Conservation (phyloP, 495 filamentous ascomycete species). For the Neohortaea acidophila region DNA sequence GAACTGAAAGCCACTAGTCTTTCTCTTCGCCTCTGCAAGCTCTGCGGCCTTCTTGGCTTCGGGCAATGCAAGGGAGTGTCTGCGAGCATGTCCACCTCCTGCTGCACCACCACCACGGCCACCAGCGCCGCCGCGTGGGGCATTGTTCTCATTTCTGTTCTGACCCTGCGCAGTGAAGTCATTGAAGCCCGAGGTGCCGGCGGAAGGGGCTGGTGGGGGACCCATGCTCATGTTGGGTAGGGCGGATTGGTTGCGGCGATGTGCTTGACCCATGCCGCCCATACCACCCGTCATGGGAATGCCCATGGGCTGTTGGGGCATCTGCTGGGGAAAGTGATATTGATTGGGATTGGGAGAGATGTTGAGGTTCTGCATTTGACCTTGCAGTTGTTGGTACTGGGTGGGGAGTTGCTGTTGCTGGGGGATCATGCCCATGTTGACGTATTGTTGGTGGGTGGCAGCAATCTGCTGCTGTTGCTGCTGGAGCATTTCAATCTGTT, state of each 20-base stretch:
- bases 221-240: slow-evolving; percentile 68
- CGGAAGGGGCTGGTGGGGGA: slow-evolving; percentile 91
- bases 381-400: slow-evolving; percentile 54
- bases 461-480: slow-evolving; percentile 98
- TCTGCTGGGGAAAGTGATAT: slow-evolving; percentile 73
- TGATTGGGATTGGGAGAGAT: slow-evolving; percentile 65
- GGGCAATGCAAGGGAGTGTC: slow-evolving; percentile 85
- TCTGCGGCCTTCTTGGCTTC: slow-evolving; percentile 98
- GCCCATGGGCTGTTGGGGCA: slow-evolving; percentile 49
- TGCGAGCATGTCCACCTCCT: slow-evolving; percentile 71
- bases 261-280: slow-evolving; percentile 63
- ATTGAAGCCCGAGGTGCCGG: slow-evolving; percentile 66
- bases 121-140: slow-evolving; percentile 62
- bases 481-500: slow-evolving; percentile 95
- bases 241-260: slow-evolving; percentile 96
- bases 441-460: slow-evolving; percentile 88
- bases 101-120: slow-evolving; percentile 54
- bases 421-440: slow-evolving; percentile 86
- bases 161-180: slow-evolving; percentile 52
- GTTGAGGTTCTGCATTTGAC: slow-evolving; percentile 58
- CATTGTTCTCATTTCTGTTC: slow-evolving; percentile 40
- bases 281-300: slow-evolving; percentile 49
- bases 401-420: slow-evolving; percentile 60
- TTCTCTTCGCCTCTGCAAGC: slow-evolving; percentile 88
- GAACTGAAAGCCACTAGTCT: slow-evolving; percentile 88